Conservation (phyloP, 768 basidiomycete genomes). For the Tylopilus plumbeoviolaceoides region DNA sequence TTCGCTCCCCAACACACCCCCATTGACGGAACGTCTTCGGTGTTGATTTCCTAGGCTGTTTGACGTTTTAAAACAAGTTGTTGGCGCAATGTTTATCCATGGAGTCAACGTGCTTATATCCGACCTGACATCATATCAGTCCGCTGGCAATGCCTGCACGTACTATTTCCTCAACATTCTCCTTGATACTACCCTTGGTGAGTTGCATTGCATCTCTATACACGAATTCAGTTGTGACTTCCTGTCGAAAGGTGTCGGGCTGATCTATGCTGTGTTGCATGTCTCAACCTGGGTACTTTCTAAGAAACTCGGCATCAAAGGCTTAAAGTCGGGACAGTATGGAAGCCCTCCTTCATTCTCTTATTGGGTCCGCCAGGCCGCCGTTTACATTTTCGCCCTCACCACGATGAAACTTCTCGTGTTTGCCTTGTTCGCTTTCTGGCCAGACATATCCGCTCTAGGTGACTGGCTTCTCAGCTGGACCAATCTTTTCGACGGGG, state of each 20-base stretch:
- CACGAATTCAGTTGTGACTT: slow-evolving; percentile 5
- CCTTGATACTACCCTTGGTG: slow-evolving; percentile 73
- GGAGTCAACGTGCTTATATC: slow-evolving; percentile 77
- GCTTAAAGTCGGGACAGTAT: slow-evolving; percentile 85
- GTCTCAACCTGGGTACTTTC: slow-evolving; percentile 60
- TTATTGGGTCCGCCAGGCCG: slow-evolving; percentile 74
- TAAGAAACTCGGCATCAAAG: slow-evolving; percentile 61
- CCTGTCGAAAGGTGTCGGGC: slow-evolving; percentile 57
- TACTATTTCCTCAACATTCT: slow-evolving; percentile 92
- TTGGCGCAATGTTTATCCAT: slow-evolving; percentile 82
- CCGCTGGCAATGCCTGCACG: slow-evolving; percentile 81
- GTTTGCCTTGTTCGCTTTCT: slow-evolving; percentile 64
- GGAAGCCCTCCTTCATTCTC: slow-evolving; percentile 73
- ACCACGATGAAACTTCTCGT: slow-evolving; percentile 90
- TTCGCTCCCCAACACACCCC: not conserved
- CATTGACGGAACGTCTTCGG: slow-evolving; percentile 7
- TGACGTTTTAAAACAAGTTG: slow-evolving; percentile 89
- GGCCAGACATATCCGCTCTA: slow-evolving; percentile 66
- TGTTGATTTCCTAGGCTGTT: slow-evolving; percentile 56
- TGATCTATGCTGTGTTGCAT: slow-evolving; percentile 74
- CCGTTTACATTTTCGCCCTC: slow-evolving; percentile 78
- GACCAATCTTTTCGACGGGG: slow-evolving; percentile 59
- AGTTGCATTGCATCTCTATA: slow-evolving; percentile 21
- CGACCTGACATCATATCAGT: slow-evolving; percentile 64
- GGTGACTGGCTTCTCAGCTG: slow-evolving; percentile 88